Conservation (phyloP, 495 filamentous ascomycete species). For the Lepraria neglecta region DNA sequence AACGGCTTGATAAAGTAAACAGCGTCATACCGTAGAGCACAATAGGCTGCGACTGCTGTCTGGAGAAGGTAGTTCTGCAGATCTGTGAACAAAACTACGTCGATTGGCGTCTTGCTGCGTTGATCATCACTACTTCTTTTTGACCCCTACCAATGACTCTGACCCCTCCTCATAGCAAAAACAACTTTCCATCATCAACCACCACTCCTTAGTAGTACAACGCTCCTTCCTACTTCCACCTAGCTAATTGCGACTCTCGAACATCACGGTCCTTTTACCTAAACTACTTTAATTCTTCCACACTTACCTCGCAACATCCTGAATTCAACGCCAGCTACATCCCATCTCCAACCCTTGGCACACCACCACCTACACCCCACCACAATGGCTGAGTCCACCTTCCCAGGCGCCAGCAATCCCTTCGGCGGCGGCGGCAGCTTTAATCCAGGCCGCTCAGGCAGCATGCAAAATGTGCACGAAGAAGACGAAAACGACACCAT, state of each 20-base stretch:
- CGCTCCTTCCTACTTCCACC: slow-evolving; percentile 4
- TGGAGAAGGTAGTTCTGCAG: neutral
- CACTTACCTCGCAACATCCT: neutral
- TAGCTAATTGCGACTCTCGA: too few species aligned
- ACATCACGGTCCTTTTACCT: neutral
- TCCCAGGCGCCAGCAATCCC: slow-evolving; percentile 53
- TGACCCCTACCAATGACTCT: slow-evolving; percentile 6
- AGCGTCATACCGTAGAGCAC: slow-evolving; percentile 7
- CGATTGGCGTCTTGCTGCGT: slow-evolving; percentile 3
- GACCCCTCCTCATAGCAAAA: slow-evolving; percentile 3
- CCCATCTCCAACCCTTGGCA: neutral
- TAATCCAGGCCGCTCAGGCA: slow-evolving; percentile 31
- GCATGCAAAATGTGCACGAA: slow-evolving; percentile 51
- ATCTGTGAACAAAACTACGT: slow-evolving; percentile 2
- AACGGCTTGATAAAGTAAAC: slow-evolving; percentile 1
- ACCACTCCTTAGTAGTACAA: slow-evolving; percentile 8
- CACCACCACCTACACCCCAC: neutral
- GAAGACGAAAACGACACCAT: slow-evolving; percentile 58
- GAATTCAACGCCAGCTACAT: neutral
- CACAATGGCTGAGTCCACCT: slow-evolving; percentile 50
- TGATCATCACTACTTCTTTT: slow-evolving; percentile 10
- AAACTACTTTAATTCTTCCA: neutral
- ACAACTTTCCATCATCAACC: neutral
- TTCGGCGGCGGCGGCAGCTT: slow-evolving; percentile 39
- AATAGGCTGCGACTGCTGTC: slow-evolving; percentile 13